Percentiles rank a stretch among this genome's conserved stretches.
Conservation (phyloP, 495 filamentous ascomycete genomes). For the Apodospora peruviana region DNA sequence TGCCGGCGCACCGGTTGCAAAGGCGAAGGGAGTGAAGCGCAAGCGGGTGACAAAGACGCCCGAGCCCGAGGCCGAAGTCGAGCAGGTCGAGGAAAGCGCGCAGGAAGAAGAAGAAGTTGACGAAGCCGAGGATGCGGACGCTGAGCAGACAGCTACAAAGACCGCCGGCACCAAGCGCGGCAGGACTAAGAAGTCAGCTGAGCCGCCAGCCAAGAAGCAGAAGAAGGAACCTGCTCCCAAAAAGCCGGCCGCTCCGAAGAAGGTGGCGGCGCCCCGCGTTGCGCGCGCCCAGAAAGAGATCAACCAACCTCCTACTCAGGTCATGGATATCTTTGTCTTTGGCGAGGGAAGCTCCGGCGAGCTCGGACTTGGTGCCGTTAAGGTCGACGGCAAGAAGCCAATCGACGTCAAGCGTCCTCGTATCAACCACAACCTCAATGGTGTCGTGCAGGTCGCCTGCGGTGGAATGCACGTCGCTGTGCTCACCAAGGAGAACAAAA, state of each 20-base stretch:
- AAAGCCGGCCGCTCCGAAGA: conserved; percentile 8
- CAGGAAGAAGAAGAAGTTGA: conserved; percentile 12
- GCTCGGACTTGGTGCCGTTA: conserved; percentile 44
- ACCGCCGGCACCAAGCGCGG: background rate
- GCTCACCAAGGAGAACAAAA: conserved; percentile 58
- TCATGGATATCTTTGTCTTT: conserved; percentile 49
- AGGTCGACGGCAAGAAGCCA: conserved; percentile 43
- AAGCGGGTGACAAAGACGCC: conserved; percentile 10
- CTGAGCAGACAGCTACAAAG: background rate
- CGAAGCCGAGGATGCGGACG: background rate
- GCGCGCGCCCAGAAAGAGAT: conserved; percentile 19
- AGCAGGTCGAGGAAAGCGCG: background rate
- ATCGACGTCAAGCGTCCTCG: conserved; percentile 54
- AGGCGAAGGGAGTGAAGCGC: conserved; percentile 18
- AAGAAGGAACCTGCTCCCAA: conserved; percentile 3
- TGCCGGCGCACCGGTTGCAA: conserved; percentile 1
- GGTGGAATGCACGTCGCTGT: conserved; percentile 63
- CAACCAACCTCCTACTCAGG: conserved; percentile 36
- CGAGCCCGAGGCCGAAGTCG: conserved; percentile 2
- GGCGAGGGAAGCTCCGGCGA: conserved; percentile 51
- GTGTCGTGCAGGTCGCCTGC: conserved; percentile 55
- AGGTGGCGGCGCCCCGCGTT: background rate
- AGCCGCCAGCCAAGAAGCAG: conserved; percentile 7
- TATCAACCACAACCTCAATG: conserved; percentile 47
- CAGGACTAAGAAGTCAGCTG: conserved; percentile 11